These are phyloP conservation scores for Malus hybrid DNA, from an alignment of 331 rosid genomes.

Conservation along the genomic window DNA sequence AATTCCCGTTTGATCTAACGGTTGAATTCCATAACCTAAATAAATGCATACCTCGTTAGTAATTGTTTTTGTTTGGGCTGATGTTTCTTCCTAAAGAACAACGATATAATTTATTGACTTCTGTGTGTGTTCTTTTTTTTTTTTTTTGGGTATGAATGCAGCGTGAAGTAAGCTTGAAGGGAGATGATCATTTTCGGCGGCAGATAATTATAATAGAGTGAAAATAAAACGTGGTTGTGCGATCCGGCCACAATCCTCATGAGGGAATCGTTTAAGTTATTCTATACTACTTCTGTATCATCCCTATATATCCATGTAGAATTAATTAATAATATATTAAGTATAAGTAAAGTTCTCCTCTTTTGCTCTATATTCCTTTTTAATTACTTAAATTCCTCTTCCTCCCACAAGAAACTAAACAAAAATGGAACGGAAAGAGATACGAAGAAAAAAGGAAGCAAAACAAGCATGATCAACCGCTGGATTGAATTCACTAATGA, in stretches of 20 bases:
- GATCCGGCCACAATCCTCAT: not conserved
- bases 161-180: too few relatives aligned
- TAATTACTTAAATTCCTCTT: not conserved
- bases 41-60: not conserved
- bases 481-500: not conserved
- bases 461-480: not conserved
- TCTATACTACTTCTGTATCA: not conserved
- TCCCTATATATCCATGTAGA: not conserved
- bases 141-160: too few relatives aligned
- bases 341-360: not conserved
- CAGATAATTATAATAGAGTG: not conserved
- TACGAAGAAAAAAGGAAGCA: not conserved
- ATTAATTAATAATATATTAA: not conserved
- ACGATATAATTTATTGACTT: not conserved
- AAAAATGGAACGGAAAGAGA: not conserved
- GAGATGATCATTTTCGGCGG: not conserved
- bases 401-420: not conserved
- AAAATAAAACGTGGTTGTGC: not conserved
- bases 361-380: not conserved
- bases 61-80: not conserved
- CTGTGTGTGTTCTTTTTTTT: too few relatives aligned
- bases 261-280: not conserved
- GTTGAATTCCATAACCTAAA: not conserved
- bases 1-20: not conserved
- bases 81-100: not conserved